Evolutionary conservation across 2,329 filamentous ascomycete species (phyloP).

Genomic region (Lithohypha guttulata): DNA sequence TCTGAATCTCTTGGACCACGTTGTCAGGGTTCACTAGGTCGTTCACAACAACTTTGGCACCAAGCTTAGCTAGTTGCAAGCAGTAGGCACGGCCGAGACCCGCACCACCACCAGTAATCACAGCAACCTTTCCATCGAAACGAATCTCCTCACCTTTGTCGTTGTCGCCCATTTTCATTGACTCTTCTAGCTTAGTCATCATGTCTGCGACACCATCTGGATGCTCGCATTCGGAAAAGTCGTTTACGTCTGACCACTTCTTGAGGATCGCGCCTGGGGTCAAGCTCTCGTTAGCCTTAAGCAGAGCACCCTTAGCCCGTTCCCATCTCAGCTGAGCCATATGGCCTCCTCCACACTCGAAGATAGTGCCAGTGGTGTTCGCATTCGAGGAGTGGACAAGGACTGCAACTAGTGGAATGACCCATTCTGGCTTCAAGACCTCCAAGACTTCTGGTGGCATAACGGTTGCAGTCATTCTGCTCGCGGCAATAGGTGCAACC

Average conservation of each 20-base stretch:
- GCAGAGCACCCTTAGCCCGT: constrained; percentile 73
- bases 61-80: constrained; percentile 74
- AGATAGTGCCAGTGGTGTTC: constrained; percentile 75
- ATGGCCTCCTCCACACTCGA: constrained; percentile 87
- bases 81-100: constrained; percentile 87
- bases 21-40: constrained; percentile 86
- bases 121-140: constrained; percentile 73
- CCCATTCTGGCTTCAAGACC: constrained; percentile 82
- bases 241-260: constrained; percentile 78
- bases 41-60: constrained; percentile 83
- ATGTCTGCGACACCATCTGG: constrained; percentile 82
- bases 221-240: constrained; percentile 77
- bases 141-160: constrained; percentile 62
- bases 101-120: constrained; percentile 79
- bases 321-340: constrained; percentile 93
- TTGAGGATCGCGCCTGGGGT: constrained; percentile 78
- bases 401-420: constrained; percentile 82
- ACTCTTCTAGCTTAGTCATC: constrained; percentile 71
- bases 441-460: constrained; percentile 90
- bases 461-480: constrained; percentile 87
- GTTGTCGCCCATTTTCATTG: constrained; percentile 64
- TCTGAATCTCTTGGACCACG: constrained; percentile 85
- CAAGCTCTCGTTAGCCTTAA: constrained; percentile 79
- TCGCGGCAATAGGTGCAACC: constrained; percentile 89
- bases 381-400: constrained; percentile 79